A percentile compares a stretch with the other conserved stretches of the same genome.
Evolutionary conservation across 2,329 filamentous ascomycete genomes (phyloP).

Genomic region (Cladosporium sp.): DNA sequence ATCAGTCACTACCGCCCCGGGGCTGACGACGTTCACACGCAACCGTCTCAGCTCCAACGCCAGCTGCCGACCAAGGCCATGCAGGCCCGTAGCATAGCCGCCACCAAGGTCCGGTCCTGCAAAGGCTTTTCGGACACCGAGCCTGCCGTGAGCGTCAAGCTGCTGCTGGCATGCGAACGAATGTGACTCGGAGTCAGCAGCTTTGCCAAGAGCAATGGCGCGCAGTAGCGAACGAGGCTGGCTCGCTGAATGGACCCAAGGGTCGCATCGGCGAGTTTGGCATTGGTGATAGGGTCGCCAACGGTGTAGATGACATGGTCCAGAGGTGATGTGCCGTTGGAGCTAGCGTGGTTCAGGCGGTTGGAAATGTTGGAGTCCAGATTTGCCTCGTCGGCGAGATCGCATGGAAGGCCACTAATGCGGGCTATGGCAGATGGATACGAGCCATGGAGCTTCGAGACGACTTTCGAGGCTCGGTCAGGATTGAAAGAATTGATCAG

Average conservation of each 20-base stretch:
- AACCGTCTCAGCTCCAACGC: conserved; percentile 60
- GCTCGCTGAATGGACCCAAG: conserved; percentile 36
- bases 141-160: conserved; percentile 55
- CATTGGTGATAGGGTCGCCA: conserved; percentile 41
- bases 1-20: conserved; percentile 47
- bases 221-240: conserved; percentile 48
- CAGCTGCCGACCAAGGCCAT: conserved; percentile 51
- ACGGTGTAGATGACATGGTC: conserved; percentile 58
- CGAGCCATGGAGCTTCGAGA: conserved; percentile 39
- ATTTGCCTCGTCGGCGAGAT: conserved; percentile 43
- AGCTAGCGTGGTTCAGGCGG: conserved; percentile 35
- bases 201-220: conserved; percentile 50
- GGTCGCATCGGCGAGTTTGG: conserved; percentile 39
- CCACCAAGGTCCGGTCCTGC: conserved; percentile 48
- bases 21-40: conserved; percentile 58
- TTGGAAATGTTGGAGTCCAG: conserved; percentile 45
- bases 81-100: conserved; percentile 46
- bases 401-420: conserved; percentile 42
- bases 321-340: conserved; percentile 31
- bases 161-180: conserved; percentile 37
- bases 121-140: conserved; percentile 47
- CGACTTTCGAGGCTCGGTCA: conserved; percentile 43
- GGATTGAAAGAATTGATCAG: conserved; percentile 56
- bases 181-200: conserved; percentile 41
- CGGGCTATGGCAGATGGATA: conserved; percentile 38